A percentile compares a stretch with the other conserved stretches of the same genome.
These are phyloP conservation scores for Berkeleyomyces rouxiae DNA, from an alignment of 2,329 filamentous ascomycete genomes.

Conservation along the genomic window DNA sequence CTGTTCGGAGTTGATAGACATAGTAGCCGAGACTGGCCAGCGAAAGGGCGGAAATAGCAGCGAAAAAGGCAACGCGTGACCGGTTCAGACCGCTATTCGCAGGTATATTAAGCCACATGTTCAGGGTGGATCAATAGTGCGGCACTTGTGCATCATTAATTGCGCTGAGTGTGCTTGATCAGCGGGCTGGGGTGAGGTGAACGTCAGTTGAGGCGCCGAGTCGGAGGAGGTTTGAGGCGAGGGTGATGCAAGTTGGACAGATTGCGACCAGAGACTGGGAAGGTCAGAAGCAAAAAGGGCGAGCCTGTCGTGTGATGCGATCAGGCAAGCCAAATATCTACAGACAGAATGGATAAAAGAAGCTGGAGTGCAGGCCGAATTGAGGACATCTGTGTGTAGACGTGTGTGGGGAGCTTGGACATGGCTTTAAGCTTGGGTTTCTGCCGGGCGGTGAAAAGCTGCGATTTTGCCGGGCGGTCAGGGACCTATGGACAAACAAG, in stretches of 20 bases:
- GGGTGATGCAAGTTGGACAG: neutral
- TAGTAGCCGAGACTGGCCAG: constrained; percentile 39
- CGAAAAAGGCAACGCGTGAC: constrained; percentile 34
- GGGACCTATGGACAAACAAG: neutral
- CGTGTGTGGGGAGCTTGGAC: neutral
- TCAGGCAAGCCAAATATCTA: too few relatives aligned
- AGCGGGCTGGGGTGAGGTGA: neutral
- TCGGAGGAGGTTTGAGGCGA: neutral
- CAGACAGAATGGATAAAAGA: too few relatives aligned
- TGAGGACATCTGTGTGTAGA: neutral
- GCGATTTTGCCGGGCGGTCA: constrained; percentile 15
- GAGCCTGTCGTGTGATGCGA: too few relatives aligned
- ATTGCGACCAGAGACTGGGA: neutral
- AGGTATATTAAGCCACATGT: constrained; percentile 32
- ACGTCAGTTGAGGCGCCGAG: neutral
- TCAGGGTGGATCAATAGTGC: constrained; percentile 2
- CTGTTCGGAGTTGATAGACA: constrained; percentile 18
- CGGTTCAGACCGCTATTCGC: constrained; percentile 39
- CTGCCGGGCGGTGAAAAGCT: neutral
- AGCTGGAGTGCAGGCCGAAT: too few relatives aligned
- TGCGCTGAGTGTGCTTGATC: neutral
- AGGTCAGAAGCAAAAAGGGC: too few relatives aligned
- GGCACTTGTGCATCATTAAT: constrained; percentile 10
- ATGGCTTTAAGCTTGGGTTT: neutral
- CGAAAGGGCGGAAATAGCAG: constrained; percentile 37